Base-by-base conservation (phyloP, 768 basidiomycete species). In the Cyathus striatus region DNA sequence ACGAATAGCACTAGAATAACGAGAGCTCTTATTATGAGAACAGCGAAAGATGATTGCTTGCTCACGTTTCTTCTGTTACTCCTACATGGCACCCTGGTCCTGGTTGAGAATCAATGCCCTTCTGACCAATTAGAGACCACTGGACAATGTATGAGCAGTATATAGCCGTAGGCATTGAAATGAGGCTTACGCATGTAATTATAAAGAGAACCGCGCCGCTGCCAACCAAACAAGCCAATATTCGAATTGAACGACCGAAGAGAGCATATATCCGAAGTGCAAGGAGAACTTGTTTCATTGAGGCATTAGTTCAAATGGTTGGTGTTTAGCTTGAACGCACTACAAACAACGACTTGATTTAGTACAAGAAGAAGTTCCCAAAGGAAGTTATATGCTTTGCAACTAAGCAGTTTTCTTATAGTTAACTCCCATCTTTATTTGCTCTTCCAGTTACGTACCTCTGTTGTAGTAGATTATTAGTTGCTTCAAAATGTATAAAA, bases 191-290 rank as follows among this genome's bases (percentile, higher is more conserved):
- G 27, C 49, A 59, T 35, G 64, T 45, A 4, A 72, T 42, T 1
- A 48, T 55, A 1, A 51, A 42, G 23, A 78, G 46, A 1, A 63
- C 40, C 0, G 52, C 40, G 2, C 57, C 68, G 22, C 60, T 57
- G 5, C 55, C 52, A 1, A 72, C 14, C 54, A 78, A 52, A 23
- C 54, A 60, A 4, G 49, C 43, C n/a, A 72, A 45, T 25, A 77
- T 52, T 16, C 62, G 59, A 34, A 60, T 46, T 17, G 67, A 69
- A 25, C 69, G 54, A 9, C 62, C 58, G 43, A 76, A 79, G 12
- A 81, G 54, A 4, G 79, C 78, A 44, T 69, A 72, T 40, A 72
- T 72, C 30, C 78, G 71, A 32, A 75, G 54, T 10, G 66, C 65
- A 22, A 78, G 61, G 23, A 72, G 64, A 45, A 63, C 72, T 76